Conservation (phyloP, 257 asterid species). For the Salvia rosmarinus region DNA sequence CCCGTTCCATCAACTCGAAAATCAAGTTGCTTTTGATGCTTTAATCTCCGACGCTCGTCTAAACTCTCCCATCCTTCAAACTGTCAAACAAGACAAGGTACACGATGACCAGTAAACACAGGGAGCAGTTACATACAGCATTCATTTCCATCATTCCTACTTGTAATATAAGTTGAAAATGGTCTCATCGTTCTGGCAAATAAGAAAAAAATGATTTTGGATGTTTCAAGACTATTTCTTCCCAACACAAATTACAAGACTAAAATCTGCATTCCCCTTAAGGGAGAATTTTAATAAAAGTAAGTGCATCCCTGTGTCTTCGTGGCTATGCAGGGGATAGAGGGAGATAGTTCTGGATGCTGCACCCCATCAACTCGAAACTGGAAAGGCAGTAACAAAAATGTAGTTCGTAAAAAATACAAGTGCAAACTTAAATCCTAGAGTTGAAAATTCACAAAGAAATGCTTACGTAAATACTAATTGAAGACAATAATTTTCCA, state of each 20-base stretch:
- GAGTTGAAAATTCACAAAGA: background rate
- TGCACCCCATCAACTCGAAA: background rate
- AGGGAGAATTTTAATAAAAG: too few species aligned
- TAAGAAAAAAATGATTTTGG: background rate
- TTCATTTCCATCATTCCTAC: too few species aligned
- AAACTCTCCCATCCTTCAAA: conserved; percentile 91
- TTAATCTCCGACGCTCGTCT: conserved; percentile 73
- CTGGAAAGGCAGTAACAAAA: background rate
- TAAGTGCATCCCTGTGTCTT: background rate
- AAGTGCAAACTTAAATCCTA: background rate
- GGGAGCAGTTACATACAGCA: background rate
- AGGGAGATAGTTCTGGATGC: background rate
- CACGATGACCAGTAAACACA: background rate
- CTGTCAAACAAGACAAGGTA: conserved; percentile 43
- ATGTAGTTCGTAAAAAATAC: too few species aligned
- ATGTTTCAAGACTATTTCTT: background rate
- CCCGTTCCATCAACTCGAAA: conserved; percentile 70
- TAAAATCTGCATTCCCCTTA: background rate
- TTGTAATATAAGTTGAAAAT: background rate
- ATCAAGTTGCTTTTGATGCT: conserved; percentile 95
- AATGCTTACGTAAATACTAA: background rate
- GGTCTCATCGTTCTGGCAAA: background rate
- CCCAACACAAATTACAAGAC: background rate
- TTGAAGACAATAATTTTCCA: background rate
- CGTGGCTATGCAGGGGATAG: background rate